phyloP scores from a whole-genome alignment of 305 asterid genomes.

The Fraxinus angustifolia region DNA sequence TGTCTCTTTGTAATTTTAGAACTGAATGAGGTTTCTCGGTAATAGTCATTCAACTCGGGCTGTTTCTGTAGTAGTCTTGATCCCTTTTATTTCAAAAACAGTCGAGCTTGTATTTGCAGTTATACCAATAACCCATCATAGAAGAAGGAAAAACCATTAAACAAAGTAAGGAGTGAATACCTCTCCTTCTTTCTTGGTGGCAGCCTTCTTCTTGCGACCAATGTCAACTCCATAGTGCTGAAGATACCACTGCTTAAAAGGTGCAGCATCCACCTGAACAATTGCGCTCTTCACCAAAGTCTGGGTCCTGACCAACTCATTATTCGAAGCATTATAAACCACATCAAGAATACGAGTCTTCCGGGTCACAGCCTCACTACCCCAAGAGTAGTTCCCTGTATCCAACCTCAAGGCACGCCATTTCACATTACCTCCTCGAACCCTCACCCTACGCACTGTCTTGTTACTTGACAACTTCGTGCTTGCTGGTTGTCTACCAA shows the following conservation, averaged over 20 bases:
- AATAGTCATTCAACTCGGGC: not conserved
- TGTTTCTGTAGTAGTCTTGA: not conserved
- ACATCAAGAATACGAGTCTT: constrained; percentile 30
- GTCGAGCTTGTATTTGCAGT: not conserved
- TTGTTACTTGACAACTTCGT: constrained; percentile 32
- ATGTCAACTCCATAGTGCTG: constrained; percentile 36
- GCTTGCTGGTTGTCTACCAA: constrained; percentile 64
- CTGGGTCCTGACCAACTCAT: constrained; percentile 36
- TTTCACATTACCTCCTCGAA: constrained; percentile 34
- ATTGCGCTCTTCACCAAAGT: constrained; percentile 33
- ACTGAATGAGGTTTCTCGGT: not conserved
- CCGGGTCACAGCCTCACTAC: constrained; percentile 30
- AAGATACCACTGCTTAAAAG: constrained; percentile 36
- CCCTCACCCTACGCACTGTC: constrained; percentile 32
- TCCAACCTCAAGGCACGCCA: constrained; percentile 38
- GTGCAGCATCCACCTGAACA: constrained; percentile 35
- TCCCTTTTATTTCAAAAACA: not conserved
- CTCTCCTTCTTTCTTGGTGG: constrained; percentile 35
- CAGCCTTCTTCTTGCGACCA: constrained; percentile 37
- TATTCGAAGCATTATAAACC: constrained; percentile 32
- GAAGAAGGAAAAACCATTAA: not conserved
- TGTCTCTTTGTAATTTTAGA: not conserved
- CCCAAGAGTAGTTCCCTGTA: constrained; percentile 35
- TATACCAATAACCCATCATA: not conserved
- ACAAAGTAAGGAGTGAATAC: not conserved